Percentiles rank a stretch among this genome's conserved stretches.
Evolutionary conservation across 2,329 filamentous ascomycete genomes (phyloP).

Genomic region (Daldinia eschscholtzii): DNA sequence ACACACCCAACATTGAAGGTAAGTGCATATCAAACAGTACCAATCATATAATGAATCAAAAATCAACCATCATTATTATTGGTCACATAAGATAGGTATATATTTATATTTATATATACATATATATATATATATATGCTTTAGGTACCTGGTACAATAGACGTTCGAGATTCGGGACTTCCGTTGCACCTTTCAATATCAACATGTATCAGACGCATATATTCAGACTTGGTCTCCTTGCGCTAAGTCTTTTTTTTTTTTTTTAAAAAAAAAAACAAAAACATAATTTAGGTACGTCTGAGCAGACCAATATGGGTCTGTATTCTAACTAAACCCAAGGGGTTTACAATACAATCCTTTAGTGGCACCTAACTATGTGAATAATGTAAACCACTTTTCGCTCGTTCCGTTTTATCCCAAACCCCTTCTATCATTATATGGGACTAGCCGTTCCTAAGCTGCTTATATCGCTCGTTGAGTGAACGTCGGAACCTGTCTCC

Average conservation of each 20-base stretch:
- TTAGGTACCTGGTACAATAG: neutral
- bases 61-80: neutral
- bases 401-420: slow-evolving; percentile 28
- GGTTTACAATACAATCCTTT: slow-evolving; percentile 27
- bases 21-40: neutral
- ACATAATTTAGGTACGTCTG: slow-evolving; percentile 6
- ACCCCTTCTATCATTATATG: slow-evolving; percentile 37
- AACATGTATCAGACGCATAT: neutral
- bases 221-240: neutral
- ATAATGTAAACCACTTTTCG: slow-evolving; percentile 11
- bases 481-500: slow-evolving; percentile 50
- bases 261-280: neutral
- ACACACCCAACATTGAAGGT: neutral
- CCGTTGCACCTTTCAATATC: neutral
- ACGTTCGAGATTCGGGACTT: neutral
- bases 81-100: neutral
- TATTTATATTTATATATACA: no score
- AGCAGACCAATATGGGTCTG: slow-evolving; percentile 4
- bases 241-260: neutral
- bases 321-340: slow-evolving; percentile 18
- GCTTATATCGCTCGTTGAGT: slow-evolving; percentile 50
- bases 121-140: no score
- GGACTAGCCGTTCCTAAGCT: slow-evolving; percentile 52
- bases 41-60: neutral
- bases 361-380: slow-evolving; percentile 21